A percentile compares a stretch with the other conserved stretches of the same genome.
These are phyloP conservation scores for Nothophytophthora sp. DNA, from an alignment of 352 stramenopile genomes.

Conservation along the genomic window DNA sequence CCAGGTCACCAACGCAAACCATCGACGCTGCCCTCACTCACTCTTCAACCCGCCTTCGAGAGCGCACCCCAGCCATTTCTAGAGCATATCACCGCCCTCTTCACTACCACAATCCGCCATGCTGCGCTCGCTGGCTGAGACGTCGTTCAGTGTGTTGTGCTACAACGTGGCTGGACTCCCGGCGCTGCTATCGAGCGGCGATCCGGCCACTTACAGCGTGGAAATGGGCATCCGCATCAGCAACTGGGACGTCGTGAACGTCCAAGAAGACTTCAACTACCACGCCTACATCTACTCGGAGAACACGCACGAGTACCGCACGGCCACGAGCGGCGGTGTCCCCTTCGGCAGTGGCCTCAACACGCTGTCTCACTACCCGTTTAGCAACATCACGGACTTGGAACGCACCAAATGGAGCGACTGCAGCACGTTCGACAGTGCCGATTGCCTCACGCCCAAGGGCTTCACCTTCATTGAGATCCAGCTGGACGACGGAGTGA, in stretches of 20 bases:
- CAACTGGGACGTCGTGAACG: conserved; percentile 29
- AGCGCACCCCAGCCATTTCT: too few species aligned
- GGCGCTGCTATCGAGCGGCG: conserved; percentile 39
- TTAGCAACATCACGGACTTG: conserved; percentile 34
- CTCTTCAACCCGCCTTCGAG: background rate
- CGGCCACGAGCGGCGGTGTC: conserved; percentile 44
- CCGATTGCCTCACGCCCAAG: conserved; percentile 60
- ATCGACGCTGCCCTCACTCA: too few species aligned
- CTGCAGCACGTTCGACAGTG: conserved; percentile 46
- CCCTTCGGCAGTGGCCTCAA: conserved; percentile 51
- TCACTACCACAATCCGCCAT: conserved; percentile 2
- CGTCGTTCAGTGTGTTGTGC: conserved; percentile 26
- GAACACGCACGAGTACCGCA: conserved; percentile 38
- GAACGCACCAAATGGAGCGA: conserved; percentile 42
- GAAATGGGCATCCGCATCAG: conserved; percentile 42
- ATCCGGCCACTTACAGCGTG: conserved; percentile 33
- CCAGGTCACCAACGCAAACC: too few species aligned
- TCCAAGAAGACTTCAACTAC: conserved; percentile 42
- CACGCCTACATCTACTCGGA: conserved; percentile 32
- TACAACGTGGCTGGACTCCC: conserved; percentile 44
- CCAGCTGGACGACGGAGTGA: conserved; percentile 41
- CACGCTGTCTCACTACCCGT: conserved; percentile 44
- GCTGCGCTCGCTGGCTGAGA: conserved; percentile 19
- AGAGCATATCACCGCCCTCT: too few species aligned
- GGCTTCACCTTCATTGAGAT: conserved; percentile 49